phyloP scores from a whole-genome alignment of 2,329 filamentous ascomycete genomes.

The Tolypocladium inflatum region DNA sequence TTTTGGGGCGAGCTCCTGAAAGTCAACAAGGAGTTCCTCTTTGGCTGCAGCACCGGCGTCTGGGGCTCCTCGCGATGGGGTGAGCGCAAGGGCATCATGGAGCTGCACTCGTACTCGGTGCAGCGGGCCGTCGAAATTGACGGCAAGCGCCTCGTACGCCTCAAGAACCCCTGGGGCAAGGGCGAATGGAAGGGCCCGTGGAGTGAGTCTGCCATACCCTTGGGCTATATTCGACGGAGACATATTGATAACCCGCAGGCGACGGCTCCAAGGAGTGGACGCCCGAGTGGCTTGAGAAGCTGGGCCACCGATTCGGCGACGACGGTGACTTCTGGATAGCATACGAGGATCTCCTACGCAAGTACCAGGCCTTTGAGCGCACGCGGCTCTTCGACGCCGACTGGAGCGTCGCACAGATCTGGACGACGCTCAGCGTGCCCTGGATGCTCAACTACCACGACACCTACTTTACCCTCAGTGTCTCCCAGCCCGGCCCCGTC shows the following conservation, averaged over 20 bases:
- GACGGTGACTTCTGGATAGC: conserved; percentile 60
- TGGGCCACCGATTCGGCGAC: conserved; percentile 66
- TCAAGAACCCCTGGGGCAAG: conserved; percentile 73
- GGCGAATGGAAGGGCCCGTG: conserved; percentile 75
- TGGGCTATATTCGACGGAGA: not conserved
- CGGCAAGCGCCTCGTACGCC: conserved; percentile 51
- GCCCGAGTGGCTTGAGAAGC: conserved; percentile 62
- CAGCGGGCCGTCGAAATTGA: conserved; percentile 48
- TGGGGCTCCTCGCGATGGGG: conserved; percentile 17
- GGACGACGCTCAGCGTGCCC: conserved; percentile 43
- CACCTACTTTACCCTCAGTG: conserved; percentile 39
- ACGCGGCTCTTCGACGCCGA: conserved; percentile 48
- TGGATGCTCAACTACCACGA: conserved; percentile 48
- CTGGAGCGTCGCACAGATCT: conserved; percentile 38
- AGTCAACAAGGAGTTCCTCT: conserved; percentile 70
- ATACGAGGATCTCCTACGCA: conserved; percentile 48
- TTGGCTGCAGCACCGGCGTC: conserved; percentile 46
- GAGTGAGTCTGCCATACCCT: conserved; percentile 31
- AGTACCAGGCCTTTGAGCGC: conserved; percentile 48
- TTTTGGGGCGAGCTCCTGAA: conserved; percentile 75
- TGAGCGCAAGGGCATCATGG: conserved; percentile 46
- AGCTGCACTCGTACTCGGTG: conserved; percentile 52
- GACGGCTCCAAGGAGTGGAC: conserved; percentile 84
- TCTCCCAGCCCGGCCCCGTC: conserved; percentile 38
- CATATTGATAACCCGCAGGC: conserved; percentile 20